Evolutionary conservation across 1,284 basidiomycete species (phyloP).

Genomic region (Ceratobasidium sp.): DNA sequence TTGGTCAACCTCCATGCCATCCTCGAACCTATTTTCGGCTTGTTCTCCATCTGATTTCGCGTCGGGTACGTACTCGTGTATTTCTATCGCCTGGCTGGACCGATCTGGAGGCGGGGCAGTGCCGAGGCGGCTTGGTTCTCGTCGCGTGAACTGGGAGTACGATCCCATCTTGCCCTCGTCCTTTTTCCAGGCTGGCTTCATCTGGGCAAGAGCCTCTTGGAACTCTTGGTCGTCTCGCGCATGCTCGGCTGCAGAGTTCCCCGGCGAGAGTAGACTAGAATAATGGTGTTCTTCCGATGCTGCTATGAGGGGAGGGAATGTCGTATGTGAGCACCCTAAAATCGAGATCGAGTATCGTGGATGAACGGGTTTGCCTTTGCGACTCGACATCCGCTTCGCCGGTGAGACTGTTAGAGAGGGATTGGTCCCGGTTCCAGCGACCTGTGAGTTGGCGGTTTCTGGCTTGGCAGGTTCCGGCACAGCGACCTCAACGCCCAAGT

Average conservation of each 20-base stretch:
- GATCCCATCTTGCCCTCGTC: not conserved
- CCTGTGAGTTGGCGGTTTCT: not conserved
- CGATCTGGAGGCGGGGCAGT: not conserved
- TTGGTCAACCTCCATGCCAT: too few species aligned
- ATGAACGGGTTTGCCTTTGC: not conserved
- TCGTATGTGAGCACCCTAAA: not conserved
- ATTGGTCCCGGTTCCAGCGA: not conserved
- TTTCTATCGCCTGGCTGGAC: not conserved
- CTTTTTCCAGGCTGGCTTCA: not conserved
- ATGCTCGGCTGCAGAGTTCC: not conserved
- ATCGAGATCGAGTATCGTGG: constrained; percentile 13
- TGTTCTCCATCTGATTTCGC: not conserved
- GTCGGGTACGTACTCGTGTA: not conserved
- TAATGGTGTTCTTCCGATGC: not conserved
- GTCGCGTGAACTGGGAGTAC: not conserved
- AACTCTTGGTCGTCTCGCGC: not conserved
- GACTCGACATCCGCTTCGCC: not conserved
- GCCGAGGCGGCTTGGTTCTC: not conserved
- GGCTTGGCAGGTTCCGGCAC: not conserved
- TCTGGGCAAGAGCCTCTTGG: not conserved
- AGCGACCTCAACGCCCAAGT: not conserved
- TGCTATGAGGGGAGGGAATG: not conserved
- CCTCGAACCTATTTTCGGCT: too few species aligned
- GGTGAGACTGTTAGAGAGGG: not conserved
- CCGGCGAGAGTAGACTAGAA: not conserved